A percentile compares a stretch with the other conserved stretches of the same genome.
These are phyloP conservation scores for Paramecium biaurelia DNA, from an alignment of 73 alveolate species.

Conservation along the genomic window DNA sequence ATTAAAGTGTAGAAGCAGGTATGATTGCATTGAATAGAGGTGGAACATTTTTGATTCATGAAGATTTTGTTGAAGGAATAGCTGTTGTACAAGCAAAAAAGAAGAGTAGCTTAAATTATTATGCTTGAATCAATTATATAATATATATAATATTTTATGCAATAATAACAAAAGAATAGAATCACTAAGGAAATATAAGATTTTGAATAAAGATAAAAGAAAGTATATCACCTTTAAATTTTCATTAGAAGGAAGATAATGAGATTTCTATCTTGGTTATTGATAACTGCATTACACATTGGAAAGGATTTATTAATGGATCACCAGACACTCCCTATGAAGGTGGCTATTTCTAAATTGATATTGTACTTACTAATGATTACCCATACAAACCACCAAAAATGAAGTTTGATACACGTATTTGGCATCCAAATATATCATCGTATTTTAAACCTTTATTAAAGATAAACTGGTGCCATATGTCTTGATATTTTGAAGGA, in stretches of 20 bases:
- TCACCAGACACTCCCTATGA: constrained; percentile 87
- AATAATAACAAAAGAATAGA: background rate
- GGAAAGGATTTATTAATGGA: constrained; percentile 81
- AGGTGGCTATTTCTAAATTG: constrained; percentile 88
- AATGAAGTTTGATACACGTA: constrained; percentile 87
- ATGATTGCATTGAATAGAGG: constrained; percentile 65
- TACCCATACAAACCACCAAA: constrained; percentile 97
- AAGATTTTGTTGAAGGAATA: constrained; percentile 63
- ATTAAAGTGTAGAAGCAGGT: constrained; percentile 62
- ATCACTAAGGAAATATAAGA: constrained; percentile 17
- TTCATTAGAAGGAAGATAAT: background rate
- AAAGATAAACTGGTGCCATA: constrained; percentile 93
- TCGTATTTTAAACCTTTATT: constrained; percentile 68
- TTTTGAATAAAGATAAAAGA: background rate
- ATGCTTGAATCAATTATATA: constrained; percentile 45
- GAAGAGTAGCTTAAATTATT: constrained; percentile 59
- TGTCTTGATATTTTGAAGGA: constrained; percentile 92
- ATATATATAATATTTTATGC: background rate
- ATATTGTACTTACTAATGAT: constrained; percentile 86
- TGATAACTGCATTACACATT: constrained; percentile 70
- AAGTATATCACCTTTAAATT: background rate
- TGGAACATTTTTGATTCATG: constrained; percentile 60
- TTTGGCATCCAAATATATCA: constrained; percentile 82
- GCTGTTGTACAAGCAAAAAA: constrained; percentile 65
- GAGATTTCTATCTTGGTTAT: constrained; percentile 63